Evolutionary conservation across 2,329 filamentous ascomycete genomes (phyloP).

Genomic region (Rutstroemia sp.): DNA sequence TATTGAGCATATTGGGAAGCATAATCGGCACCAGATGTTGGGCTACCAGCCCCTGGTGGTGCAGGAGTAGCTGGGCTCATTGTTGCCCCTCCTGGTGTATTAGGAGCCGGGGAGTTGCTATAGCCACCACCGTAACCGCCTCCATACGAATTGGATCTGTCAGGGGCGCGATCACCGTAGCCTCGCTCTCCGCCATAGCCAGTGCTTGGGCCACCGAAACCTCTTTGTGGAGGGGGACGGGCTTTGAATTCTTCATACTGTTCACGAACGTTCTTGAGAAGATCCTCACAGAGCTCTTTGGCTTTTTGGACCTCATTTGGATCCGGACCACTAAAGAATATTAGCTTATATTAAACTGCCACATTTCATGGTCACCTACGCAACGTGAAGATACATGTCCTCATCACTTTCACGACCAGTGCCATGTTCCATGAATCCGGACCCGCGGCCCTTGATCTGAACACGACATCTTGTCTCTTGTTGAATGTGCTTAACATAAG

Average conservation of each 20-base stretch:
- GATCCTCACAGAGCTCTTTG: conserved; percentile 81
- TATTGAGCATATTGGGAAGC: conserved; percentile 79
- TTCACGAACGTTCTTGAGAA: conserved; percentile 77
- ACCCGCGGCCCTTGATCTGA: conserved; percentile 95
- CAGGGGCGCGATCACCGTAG: conserved; percentile 46
- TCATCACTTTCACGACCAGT: conserved; percentile 92
- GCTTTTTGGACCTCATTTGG: conserved; percentile 77
- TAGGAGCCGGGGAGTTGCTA: conserved; percentile 27
- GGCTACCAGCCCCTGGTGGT: conserved; percentile 36
- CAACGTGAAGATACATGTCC: conserved; percentile 92
- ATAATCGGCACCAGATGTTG: conserved; percentile 54
- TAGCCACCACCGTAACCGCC: conserved; percentile 33
- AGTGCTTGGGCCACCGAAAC: conserved; percentile 39
- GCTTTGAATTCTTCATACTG: conserved; percentile 90
- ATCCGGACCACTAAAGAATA: conserved; percentile 65
- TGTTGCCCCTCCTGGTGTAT: conserved; percentile 25
- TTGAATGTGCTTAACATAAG: conserved; percentile 97
- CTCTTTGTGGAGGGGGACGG: conserved; percentile 59
- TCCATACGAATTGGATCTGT: conserved; percentile 36
- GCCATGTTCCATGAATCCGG: conserved; percentile 83
- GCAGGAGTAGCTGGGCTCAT: conserved; percentile 36
- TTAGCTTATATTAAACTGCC: not conserved
- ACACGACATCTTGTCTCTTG: conserved; percentile 91
- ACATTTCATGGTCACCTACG: conserved; percentile 48
- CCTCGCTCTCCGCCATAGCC: conserved; percentile 38